Percentiles rank a stretch among this genome's conserved stretches.
phyloP scores from a whole-genome alignment of 805 yeast genomes.

The Lipomyces yamadae region DNA sequence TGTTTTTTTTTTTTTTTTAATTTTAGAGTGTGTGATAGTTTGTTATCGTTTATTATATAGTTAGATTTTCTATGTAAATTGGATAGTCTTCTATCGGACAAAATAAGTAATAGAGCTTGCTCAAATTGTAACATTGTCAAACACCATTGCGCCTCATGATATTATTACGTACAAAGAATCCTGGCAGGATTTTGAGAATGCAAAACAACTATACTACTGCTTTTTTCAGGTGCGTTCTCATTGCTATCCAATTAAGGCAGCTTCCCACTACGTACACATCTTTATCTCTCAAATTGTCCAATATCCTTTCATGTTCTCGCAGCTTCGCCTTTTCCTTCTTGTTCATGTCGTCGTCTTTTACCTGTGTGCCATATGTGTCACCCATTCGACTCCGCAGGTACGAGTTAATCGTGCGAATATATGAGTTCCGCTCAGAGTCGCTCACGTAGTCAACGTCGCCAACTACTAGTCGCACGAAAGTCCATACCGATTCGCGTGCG shows the following conservation, averaged over 20 bases:
- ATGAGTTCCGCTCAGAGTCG: constrained; percentile 7
- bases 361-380: constrained; percentile 12
- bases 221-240: constrained; percentile 11
- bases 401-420: constrained; percentile 11
- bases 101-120: background rate
- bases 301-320: constrained; percentile 9
- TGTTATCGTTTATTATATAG: background rate
- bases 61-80: background rate
- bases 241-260: constrained; percentile 12
- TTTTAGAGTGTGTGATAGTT: background rate
- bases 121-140: background rate
- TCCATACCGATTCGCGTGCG: constrained; percentile 35
- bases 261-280: constrained; percentile 21
- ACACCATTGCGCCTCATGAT: background rate
- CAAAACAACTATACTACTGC: background rate
- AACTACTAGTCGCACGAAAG: constrained; percentile 24
- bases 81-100: background rate
- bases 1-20: background rate
- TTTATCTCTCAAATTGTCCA: constrained; percentile 18
- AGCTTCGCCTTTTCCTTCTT: background rate
- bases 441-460: constrained; percentile 21
- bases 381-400: constrained; percentile 23
- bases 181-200: background rate
- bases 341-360: background rate
- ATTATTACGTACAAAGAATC: background rate